Evolutionary conservation across 768 basidiomycete genomes (phyloP).

Genomic region (Fomitopsis serialis): DNA sequence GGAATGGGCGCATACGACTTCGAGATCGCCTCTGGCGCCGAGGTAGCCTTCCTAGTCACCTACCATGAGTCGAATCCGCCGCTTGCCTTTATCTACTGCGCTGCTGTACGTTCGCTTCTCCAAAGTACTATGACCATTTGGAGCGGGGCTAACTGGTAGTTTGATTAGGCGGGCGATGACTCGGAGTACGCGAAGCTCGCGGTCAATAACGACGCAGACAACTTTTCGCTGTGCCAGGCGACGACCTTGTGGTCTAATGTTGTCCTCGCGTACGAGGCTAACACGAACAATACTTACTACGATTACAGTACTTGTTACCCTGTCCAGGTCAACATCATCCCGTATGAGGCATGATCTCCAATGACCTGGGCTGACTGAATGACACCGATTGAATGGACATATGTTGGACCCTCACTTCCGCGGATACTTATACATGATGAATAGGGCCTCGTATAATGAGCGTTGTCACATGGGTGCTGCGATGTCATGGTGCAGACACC

Average conservation of each 20-base stretch:
- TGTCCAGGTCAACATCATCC: neutral
- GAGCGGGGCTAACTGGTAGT: constrained; percentile 8
- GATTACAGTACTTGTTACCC: constrained; percentile 15
- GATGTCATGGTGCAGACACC: no score
- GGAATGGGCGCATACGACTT: constrained; percentile 33
- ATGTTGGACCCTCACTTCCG: no score
- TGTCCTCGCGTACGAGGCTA: constrained; percentile 18
- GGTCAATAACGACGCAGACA: constrained; percentile 11
- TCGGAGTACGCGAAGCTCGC: constrained; percentile 17
- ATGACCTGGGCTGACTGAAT: no score
- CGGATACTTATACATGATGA: no score
- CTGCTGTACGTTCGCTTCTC: constrained; percentile 19
- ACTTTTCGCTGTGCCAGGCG: constrained; percentile 10
- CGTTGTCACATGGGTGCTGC: no score
- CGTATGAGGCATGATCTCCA: no score
- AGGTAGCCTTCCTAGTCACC: constrained; percentile 32
- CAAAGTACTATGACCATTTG: neutral
- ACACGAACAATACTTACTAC: constrained; percentile 8
- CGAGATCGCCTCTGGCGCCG: constrained; percentile 21
- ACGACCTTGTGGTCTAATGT: neutral
- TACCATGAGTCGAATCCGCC: constrained; percentile 20
- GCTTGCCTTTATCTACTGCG: constrained; percentile 32
- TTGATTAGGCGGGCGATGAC: constrained; percentile 13
- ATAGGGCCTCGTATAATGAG: no score
- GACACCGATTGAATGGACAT: no score